Evolutionary conservation across 805 yeast species (phyloP), one percentile per base, ranked within the genome.

Genomic region (Saturnispora kantuleensis): DNA sequence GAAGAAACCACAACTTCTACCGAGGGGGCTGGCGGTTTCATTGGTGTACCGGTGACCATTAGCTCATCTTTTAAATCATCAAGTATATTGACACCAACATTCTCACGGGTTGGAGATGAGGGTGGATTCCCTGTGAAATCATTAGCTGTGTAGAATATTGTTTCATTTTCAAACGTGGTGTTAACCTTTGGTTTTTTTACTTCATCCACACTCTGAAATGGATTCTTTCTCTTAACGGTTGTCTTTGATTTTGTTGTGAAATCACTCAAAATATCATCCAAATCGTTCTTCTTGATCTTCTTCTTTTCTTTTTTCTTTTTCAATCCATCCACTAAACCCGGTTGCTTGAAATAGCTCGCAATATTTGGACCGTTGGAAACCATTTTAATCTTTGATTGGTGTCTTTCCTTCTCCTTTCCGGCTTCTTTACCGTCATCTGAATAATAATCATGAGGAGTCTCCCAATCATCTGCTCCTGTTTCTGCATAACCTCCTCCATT

Each of bases 401-500:
- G 46, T 57, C 63, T 48, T 48, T 57, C 47, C 6, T 39, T 51
- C 2, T 39, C 46, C 6, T 57, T 58, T 7, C 52, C 54, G 2
- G 42, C 58, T 3, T 60, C 70, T 1, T 66, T 71, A 16, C 72
- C 77, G 31, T 75, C 83, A 35, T 76, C 82, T n/a, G 77, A 73
- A 48, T 71, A 73, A 54, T 74, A 75, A 42, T 69, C 65, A 36
- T 72, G 74, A 44, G 69, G 67, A 31, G 68, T 62, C 47, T 80
- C 94, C 89, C 95, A 87, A 48, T 87, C 95, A 55, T 90, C 94
- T 7, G 73, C 84, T 47, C 98, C 98, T 36, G 84, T 84, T 55
- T 93, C 97, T 1, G 87, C 89, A 57, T 90, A 90, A 0, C 97
- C 97, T 51, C 81, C 83, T 29, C 96, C 96, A 52, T 84, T 79